Percentiles rank a stretch among this genome's conserved stretches.
phyloP scores from a whole-genome alignment of 495 filamentous ascomycete genomes.

The Aspergillus funiculosus region DNA sequence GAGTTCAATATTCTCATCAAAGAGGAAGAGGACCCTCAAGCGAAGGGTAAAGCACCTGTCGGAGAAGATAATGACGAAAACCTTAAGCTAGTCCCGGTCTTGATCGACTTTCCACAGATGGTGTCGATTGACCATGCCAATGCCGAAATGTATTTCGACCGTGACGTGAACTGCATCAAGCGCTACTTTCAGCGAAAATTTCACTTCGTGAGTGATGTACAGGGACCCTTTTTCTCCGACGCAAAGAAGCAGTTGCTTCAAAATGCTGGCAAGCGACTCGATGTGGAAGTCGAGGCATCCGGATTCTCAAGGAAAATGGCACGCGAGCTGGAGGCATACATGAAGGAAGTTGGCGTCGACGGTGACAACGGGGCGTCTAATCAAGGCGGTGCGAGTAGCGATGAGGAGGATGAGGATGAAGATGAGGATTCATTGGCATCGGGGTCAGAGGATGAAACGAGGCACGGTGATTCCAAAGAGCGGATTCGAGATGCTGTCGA shows the following conservation, averaged over 20 bases:
- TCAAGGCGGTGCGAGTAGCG: constrained; percentile 32
- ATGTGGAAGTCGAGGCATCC: constrained; percentile 85
- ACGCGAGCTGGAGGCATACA: constrained; percentile 85
- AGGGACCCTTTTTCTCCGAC: constrained; percentile 78
- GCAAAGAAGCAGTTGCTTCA: constrained; percentile 67
- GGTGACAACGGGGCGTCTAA: constrained; percentile 31
- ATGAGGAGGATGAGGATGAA: constrained; percentile 39
- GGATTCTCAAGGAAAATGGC: constrained; percentile 96
- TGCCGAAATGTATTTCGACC: constrained; percentile 91
- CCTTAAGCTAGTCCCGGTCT: constrained; percentile 51
- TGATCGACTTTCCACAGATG: constrained; percentile 99
- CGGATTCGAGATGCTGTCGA: constrained; percentile 25
- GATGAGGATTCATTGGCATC: constrained; percentile 32
- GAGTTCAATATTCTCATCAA: constrained; percentile 97
- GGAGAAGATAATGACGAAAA: constrained; percentile 32
- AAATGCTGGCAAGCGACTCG: constrained; percentile 61
- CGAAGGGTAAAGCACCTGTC: constrained; percentile 31
- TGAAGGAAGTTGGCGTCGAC: constrained; percentile 63
- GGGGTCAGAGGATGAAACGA: constrained; percentile 17
- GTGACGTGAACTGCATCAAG: constrained; percentile 92
- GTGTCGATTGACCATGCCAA: constrained; percentile 91
- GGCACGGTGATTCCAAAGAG: constrained; percentile 2
- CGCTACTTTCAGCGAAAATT: constrained; percentile 85
- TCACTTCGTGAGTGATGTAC: constrained; percentile 73
- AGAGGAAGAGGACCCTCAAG: constrained; percentile 50